phyloP scores from a whole-genome alignment of 768 basidiomycete genomes.

The Leccinum incarnatum region DNA sequence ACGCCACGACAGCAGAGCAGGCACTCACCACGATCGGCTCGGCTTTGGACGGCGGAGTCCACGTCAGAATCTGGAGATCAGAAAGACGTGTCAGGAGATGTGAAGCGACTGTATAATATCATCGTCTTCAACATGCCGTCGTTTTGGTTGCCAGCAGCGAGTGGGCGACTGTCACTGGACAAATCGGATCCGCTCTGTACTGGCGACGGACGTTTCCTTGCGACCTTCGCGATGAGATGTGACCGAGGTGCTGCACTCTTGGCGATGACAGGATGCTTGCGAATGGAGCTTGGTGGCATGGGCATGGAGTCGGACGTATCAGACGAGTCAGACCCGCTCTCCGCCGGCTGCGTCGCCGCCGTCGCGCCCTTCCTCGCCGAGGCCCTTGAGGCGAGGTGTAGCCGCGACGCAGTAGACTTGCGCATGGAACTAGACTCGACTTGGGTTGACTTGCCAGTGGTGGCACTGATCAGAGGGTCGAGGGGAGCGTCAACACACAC shows the following conservation, averaged over 20 bases:
- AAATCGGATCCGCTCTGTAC: slow-evolving; percentile 2
- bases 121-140: slow-evolving; percentile 10
- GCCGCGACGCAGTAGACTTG: slow-evolving; percentile 4
- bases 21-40: slow-evolving; percentile 1
- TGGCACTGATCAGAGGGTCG: slow-evolving; percentile 10
- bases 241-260: slow-evolving; percentile 1
- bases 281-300: neutral
- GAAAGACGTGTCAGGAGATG: neutral
- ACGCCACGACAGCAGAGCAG: neutral
- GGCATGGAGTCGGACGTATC: neutral
- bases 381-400: slow-evolving; percentile 4
- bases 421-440: neutral
- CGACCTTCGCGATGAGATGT: slow-evolving; percentile 10
- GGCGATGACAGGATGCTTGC: neutral
- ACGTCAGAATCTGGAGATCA: slow-evolving; percentile 18
- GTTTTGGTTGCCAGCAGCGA: neutral
- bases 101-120: neutral
- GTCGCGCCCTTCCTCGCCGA: slow-evolving; percentile 14
- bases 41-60: neutral
- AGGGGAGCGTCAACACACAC: neutral
- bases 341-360: neutral
- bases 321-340: slow-evolving; percentile 7
- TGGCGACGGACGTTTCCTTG: slow-evolving; percentile 10
- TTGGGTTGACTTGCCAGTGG: slow-evolving; percentile 2
- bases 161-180: slow-evolving; percentile 4